Conservation (phyloP, 2,329 filamentous ascomycete genomes). For the Aureobasidium sp. region DNA sequence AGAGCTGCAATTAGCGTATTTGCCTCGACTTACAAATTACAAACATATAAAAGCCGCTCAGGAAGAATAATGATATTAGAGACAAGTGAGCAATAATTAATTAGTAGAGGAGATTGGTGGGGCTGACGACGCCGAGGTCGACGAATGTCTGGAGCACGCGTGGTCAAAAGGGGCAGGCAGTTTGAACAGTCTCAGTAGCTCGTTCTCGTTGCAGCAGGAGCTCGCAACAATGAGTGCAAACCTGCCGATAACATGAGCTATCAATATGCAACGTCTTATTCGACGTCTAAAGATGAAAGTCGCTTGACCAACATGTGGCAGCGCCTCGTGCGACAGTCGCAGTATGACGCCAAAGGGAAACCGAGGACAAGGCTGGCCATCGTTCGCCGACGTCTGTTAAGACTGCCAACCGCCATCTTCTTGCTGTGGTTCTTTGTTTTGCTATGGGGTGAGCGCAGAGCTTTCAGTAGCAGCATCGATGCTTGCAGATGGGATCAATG, state of each 20-base stretch:
- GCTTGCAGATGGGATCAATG: conserved; percentile 76
- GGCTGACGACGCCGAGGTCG: background rate
- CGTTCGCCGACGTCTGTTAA: conserved; percentile 4
- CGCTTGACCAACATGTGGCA: conserved; percentile 6
- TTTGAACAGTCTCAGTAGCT: background rate
- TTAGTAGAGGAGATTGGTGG: background rate
- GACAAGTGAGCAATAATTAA: background rate
- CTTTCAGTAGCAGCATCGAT: conserved; percentile 63
- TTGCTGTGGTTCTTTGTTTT: conserved; percentile 67
- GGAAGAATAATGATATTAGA: background rate
- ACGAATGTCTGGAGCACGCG: background rate
- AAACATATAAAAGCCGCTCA: background rate
- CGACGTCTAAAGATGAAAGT: background rate
- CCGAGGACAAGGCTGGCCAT: conserved; percentile 4
- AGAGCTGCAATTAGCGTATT: background rate
- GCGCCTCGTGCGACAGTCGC: conserved; percentile 4
- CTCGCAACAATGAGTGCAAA: conserved; percentile 4
- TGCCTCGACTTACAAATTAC: background rate
- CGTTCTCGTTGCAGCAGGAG: background rate
- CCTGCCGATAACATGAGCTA: conserved; percentile 14
- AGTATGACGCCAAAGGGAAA: conserved; percentile 11
- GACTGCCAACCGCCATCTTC: conserved; percentile 43
- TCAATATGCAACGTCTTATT: conserved; percentile 15
- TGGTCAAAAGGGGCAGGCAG: conserved; percentile 11
- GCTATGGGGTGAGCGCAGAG: conserved; percentile 77